These are phyloP conservation scores for Trichoderma reesei DNA, from an alignment of 495 filamentous ascomycete species.

Conservation along the genomic window DNA sequence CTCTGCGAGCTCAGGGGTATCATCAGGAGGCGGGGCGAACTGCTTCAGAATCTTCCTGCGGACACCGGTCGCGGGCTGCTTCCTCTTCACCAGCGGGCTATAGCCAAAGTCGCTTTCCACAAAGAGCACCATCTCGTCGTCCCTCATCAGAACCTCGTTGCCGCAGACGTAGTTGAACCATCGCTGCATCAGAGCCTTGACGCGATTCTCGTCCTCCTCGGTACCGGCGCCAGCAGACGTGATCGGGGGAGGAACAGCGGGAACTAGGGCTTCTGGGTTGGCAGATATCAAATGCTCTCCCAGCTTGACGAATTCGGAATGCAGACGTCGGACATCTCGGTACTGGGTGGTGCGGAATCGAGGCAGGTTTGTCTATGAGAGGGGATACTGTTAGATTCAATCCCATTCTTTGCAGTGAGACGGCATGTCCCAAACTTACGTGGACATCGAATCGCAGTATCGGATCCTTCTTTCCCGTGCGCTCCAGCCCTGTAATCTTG, in stretches of 20 bases:
- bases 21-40: slow-evolving; percentile 94
- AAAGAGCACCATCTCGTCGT: slow-evolving; percentile 94
- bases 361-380: slow-evolving; percentile 79
- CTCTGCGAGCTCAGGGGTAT: slow-evolving; percentile 87
- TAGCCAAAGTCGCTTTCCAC: slow-evolving; percentile 98
- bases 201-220: slow-evolving; percentile 86
- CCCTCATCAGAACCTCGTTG: slow-evolving; percentile 86
- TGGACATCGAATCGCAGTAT: slow-evolving; percentile 95
- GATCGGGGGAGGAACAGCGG: slow-evolving; percentile 82
- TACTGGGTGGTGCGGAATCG: slow-evolving; percentile 97
- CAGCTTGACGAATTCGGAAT: slow-evolving; percentile 91
- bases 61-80: slow-evolving; percentile 94
- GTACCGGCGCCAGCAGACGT: slow-evolving; percentile 94
- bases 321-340: slow-evolving; percentile 88
- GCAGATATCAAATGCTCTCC: slow-evolving; percentile 90
- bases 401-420: neutral
- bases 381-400: slow-evolving; percentile 13
- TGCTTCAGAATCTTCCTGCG: slow-evolving; percentile 93
- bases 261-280: slow-evolving; percentile 94
- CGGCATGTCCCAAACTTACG: slow-evolving; percentile 41
- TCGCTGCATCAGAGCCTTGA: slow-evolving; percentile 80
- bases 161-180: slow-evolving; percentile 90
- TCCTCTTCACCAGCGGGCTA: slow-evolving; percentile 86
- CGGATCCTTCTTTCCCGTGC: slow-evolving; percentile 89
- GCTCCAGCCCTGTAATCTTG: slow-evolving; percentile 86